A percentile compares a stretch with the other conserved stretches of the same genome.
Conservation (phyloP, 768 basidiomycete species). For the Lentinula detonsa region DNA sequence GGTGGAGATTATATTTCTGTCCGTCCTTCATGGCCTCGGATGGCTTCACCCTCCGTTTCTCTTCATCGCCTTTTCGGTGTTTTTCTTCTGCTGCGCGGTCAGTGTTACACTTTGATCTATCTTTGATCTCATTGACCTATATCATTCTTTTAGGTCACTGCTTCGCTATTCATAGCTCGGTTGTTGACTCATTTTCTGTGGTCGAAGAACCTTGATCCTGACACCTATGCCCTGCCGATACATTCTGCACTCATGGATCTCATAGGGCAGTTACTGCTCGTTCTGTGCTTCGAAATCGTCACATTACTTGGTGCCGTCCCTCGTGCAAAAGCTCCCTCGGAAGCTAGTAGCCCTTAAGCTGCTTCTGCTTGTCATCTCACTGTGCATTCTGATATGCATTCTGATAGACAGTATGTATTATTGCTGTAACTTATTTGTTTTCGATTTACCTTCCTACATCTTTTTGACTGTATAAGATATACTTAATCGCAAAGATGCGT, state of each 20-base stretch:
- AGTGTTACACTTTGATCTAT: conserved; percentile 23
- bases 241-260: conserved; percentile 89
- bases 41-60: conserved; percentile 73
- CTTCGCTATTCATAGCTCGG: conserved; percentile 65
- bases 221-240: conserved; percentile 90
- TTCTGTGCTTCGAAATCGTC: conserved; percentile 67
- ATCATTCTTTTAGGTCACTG: conserved; percentile 44
- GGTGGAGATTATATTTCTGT: conserved; percentile 70
- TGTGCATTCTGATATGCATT: background rate
- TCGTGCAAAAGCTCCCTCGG: background rate
- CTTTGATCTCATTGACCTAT: background rate
- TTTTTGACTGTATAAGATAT: background rate
- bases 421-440: background rate
- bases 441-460: background rate
- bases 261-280: conserved; percentile 74
- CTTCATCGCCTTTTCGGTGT: conserved; percentile 61
- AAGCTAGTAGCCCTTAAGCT: background rate
- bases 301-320: conserved; percentile 29
- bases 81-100: conserved; percentile 76
- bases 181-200: conserved; percentile 72
- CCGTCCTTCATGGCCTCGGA: conserved; percentile 54
- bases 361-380: background rate
- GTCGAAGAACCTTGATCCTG: conserved; percentile 75
- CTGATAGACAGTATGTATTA: background rate
- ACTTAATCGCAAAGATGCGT: background rate